A percentile compares a stretch with the other conserved stretches of the same genome.
Conservation (phyloP, 257 asterid species). For the Fraxinus americana region DNA sequence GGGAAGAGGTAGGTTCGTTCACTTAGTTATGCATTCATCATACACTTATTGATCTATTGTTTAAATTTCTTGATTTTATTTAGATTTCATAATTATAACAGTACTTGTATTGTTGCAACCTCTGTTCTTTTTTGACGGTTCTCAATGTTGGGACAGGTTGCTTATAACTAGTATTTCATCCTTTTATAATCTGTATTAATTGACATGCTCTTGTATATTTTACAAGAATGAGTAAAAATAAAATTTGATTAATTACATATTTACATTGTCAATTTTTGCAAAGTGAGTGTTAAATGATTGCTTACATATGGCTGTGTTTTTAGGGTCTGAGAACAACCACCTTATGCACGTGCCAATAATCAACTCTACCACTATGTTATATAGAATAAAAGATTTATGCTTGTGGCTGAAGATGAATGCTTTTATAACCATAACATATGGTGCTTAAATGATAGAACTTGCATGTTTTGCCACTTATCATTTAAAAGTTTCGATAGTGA, state of each 20-base stretch:
- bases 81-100: neutral
- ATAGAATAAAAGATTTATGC: neutral
- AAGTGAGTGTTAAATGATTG: neutral
- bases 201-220: neutral
- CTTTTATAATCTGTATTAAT: neutral
- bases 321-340: neutral
- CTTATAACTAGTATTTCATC: neutral
- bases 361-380: neutral
- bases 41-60: neutral
- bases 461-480: neutral
- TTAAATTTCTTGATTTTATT: neutral
- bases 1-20: constrained; percentile 63
- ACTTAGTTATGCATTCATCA: constrained; percentile 5
- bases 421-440: neutral
- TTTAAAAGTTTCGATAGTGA: neutral
- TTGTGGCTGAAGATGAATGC: neutral
- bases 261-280: neutral
- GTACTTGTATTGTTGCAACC: neutral
- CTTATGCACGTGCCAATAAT: neutral
- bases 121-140: neutral
- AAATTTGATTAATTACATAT: neutral
- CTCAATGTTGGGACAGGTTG: neutral
- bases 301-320: neutral
- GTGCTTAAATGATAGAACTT: neutral
- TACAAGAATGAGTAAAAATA: neutral